These are phyloP conservation scores for Aschersonia sp. DNA, from an alignment of 2,329 filamentous ascomycete genomes.

Conservation along the genomic window DNA sequence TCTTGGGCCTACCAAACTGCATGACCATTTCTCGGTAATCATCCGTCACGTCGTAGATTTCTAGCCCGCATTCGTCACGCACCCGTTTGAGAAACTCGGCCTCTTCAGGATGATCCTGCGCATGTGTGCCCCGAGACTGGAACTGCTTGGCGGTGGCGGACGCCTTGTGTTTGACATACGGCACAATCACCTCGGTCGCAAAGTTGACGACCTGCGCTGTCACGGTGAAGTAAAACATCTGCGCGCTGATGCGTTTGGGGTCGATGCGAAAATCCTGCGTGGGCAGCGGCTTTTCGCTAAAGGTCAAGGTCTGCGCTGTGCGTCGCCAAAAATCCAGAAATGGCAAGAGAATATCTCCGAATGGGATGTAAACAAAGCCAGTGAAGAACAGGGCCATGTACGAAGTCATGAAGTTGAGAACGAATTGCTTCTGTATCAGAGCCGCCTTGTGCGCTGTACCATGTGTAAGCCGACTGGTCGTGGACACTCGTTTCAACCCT, in stretches of 20 bases:
- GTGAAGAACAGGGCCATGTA: constrained; percentile 88
- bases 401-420: constrained; percentile 92
- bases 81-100: constrained; percentile 67
- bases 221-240: constrained; percentile 92
- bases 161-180: constrained; percentile 66
- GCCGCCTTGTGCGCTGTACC: constrained; percentile 58
- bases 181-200: constrained; percentile 69
- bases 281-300: constrained; percentile 57
- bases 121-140: constrained; percentile 40
- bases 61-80: constrained; percentile 68
- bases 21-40: constrained; percentile 93
- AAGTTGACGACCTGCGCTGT: constrained; percentile 87
- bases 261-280: constrained; percentile 65
- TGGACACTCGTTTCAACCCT: not conserved
- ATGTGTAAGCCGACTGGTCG: not conserved
- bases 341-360: constrained; percentile 69
- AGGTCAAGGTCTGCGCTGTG: constrained; percentile 59
- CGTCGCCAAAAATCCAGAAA: constrained; percentile 71
- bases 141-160: constrained; percentile 69
- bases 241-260: constrained; percentile 66
- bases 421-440: constrained; percentile 83
- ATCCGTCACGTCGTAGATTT: constrained; percentile 73
- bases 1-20: constrained; percentile 45
- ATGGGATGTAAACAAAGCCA: constrained; percentile 88
- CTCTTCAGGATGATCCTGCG: constrained; percentile 62